A percentile compares a stretch with the other conserved stretches of the same genome.
These are phyloP conservation scores for Eucalyptus marginata DNA, from an alignment of 345 rosid species.

Conservation along the genomic window DNA sequence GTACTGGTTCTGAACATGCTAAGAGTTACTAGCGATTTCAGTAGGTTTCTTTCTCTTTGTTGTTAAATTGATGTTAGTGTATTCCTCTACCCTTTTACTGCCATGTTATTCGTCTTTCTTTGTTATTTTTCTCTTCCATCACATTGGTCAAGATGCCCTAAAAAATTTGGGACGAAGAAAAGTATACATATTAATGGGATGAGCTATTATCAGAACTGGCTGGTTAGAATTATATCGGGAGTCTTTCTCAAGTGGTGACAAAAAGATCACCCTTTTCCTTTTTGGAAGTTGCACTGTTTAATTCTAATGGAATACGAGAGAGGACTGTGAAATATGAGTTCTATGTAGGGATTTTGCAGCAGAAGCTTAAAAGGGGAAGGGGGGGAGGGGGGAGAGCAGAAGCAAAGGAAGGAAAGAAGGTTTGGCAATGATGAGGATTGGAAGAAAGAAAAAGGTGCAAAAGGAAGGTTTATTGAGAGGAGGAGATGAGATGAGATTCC, in stretches of 20 bases:
- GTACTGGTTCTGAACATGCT: neutral
- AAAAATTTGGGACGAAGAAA: neutral
- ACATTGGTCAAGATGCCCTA: neutral
- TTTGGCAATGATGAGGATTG: constrained; percentile 20
- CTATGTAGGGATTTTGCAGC: constrained; percentile 17
- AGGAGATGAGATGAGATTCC: constrained; percentile 30
- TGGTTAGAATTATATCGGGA: neutral
- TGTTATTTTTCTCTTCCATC: neutral
- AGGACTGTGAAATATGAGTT: neutral
- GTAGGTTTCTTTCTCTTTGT: neutral
- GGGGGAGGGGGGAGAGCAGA: neutral
- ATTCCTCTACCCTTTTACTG: neutral
- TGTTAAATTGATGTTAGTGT: neutral
- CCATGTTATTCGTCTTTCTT: neutral
- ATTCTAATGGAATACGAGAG: neutral
- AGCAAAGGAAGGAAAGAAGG: constrained; percentile 15
- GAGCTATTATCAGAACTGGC: neutral
- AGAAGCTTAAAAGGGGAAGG: neutral
- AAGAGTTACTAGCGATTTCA: neutral
- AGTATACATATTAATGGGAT: neutral
- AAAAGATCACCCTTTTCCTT: neutral
- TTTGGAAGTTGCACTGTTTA: neutral
- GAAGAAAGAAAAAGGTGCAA: constrained; percentile 16
- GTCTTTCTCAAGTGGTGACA: neutral
- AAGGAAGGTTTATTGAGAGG: constrained; percentile 13